Evolutionary conservation across 2,329 filamentous ascomycete genomes (phyloP), one percentile per base, ranked within the genome.

Genomic region (Pseudogymnoascus destructans): DNA sequence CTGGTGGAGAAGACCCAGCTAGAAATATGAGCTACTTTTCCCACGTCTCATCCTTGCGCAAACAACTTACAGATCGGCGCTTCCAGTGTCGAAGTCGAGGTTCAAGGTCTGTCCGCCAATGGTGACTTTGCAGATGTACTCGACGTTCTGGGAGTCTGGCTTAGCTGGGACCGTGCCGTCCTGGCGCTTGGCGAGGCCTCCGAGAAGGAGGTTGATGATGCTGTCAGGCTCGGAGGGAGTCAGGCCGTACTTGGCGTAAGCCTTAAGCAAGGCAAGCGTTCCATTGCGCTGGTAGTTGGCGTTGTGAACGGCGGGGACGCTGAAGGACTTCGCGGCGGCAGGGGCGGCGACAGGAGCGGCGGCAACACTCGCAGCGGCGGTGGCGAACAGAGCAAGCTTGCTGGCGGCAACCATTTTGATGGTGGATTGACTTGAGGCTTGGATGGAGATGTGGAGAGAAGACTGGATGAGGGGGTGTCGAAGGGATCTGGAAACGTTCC

Each of bases 1-100:
- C 61, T 59, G 5, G 64, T 63, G 8, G 67, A 69, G 61, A 68
- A 69, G 1, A 69, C 67, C 67, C 67, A 69, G 25, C 65, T 66
- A 36, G 5, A 25, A 13, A 38, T 56, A 11, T 52, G 35, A 57
- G 33, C 17, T 46, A 55, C 17, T 9, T 58, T 57, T 15, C n/a
- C 19, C 35, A 7, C 3, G 6, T 42, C 25, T 33, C 10, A n/a
- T 23, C 9, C 35, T 55, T 57, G 11, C 25, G 58, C 38, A 19
- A 23, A 17, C 21, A 38, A 63, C 66, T 62, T 64, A 69, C 67
- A 68, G 60, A 60, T 69, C 68, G 36, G 66, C 61, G 49, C 61
- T 64, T 21, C 68, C 67, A 42, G 64, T 66, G 40, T 69, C 68
- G 57, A 69, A 66, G 33, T 68, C 66, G 55, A 69, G 59, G 58